Evolutionary conservation across 1,284 basidiomycete species (phyloP), one percentile per base, ranked within the genome.

Genomic region (Ustilago cynodontis): DNA sequence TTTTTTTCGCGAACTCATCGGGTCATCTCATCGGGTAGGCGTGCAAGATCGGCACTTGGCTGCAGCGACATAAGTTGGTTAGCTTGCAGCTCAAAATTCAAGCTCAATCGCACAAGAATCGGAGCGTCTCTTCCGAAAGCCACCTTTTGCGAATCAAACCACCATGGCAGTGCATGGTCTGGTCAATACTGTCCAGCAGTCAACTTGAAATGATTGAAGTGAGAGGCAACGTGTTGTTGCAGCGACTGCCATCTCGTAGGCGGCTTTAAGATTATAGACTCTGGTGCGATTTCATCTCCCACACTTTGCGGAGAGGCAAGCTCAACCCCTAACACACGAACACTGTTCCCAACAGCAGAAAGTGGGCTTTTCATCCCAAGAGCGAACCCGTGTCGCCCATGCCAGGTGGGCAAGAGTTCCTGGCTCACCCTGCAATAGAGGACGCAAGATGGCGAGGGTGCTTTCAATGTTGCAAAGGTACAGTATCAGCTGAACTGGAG

Each of bases 221-320:
- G 18, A 45, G 43, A 45, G 16, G 35, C 35, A 37, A 16, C 35
- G 14, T 10, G 14, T 11, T 11, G 35, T 37, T 13, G 7, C 14
- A 9, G 35, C 14, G 35, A 33, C n/a, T 16, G 16, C 43, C 3
- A 16, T 45, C 18, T n/a, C 16, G 43, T 45, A 22, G 22, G 43
- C 22, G 43, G 43, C 43, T 45, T 45, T 45, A n/a, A n/a, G n/a
- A n/a, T n/a, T n/a, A 22, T 13, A 45, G 22, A 45, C n/a, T 22
- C 43, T n/a, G 3, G 5, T 45, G 7, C n/a, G 22, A 11, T n/a
- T 45, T 45, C 43, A 45, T 45, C 22, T 45, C n/a, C 3, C 43
- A 45, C n/a, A 45, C 43, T 45, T 45, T 45, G 43, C 43, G 43
- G 43, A 45, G 43, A 45, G 43, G 43, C 43, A 45, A 45, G 43